phyloP scores from a whole-genome alignment of 208 protist genomes.

The Crithidia mellificae region DNA sequence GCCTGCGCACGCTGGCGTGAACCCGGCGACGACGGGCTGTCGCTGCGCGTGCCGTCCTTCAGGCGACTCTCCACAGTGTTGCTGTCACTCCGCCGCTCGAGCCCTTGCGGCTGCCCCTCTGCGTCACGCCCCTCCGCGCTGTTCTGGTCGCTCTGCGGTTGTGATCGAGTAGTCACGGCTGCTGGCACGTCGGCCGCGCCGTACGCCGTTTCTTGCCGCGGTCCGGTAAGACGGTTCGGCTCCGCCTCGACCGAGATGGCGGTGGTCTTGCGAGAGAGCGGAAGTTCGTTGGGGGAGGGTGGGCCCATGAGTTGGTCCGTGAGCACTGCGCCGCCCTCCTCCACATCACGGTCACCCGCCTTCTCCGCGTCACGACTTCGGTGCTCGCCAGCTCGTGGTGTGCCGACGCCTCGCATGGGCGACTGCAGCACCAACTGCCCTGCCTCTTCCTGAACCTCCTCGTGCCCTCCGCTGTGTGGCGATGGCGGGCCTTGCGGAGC shows the following conservation, averaged over 20 bases:
- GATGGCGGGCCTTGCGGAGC: no score
- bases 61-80: slow-evolving; percentile 8
- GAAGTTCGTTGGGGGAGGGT: not conserved
- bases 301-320: slow-evolving; percentile 21
- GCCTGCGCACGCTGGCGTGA: not conserved
- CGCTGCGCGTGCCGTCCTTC: slow-evolving; percentile 4
- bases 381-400: not conserved
- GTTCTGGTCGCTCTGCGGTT: not conserved
- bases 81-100: not conserved
- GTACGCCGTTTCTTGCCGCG: not conserved
- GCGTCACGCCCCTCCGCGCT: not conserved
- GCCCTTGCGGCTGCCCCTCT: not conserved
- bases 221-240: not conserved
- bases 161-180: not conserved
- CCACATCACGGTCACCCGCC: not conserved
- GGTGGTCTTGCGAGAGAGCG: not conserved
- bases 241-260: not conserved
- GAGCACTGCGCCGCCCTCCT: slow-evolving; percentile 1
- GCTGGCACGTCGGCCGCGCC: not conserved
- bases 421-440: not conserved
- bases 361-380: no score
- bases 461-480: no score
- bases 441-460: not conserved
- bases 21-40: slow-evolving; percentile 6
- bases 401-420: not conserved